Conservation (phyloP, 176 grass and related monocot genomes). For the Oryza meridionalis region DNA sequence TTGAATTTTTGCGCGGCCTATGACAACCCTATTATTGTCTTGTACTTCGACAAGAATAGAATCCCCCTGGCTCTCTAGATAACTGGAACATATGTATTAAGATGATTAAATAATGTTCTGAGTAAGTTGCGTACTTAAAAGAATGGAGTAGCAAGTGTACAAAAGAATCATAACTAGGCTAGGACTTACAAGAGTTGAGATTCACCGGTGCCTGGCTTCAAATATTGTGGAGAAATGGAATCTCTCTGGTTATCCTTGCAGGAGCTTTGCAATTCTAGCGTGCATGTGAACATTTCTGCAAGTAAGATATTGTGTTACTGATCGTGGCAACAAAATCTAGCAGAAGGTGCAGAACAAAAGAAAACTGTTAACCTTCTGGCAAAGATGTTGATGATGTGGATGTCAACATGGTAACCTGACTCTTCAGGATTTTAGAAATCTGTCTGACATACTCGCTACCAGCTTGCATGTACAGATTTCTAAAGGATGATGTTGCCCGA, state of each 20-base stretch:
- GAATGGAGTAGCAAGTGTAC: slow-evolving; percentile 1
- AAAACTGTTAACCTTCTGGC: slow-evolving; percentile 66
- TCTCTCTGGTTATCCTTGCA: slow-evolving; percentile 54
- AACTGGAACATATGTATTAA: slow-evolving; percentile 55
- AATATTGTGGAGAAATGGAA: slow-evolving; percentile 62
- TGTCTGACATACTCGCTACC: slow-evolving; percentile 84
- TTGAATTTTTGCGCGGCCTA: slow-evolving; percentile 73
- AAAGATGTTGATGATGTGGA: slow-evolving; percentile 66
- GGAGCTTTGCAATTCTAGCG: slow-evolving; percentile 77
- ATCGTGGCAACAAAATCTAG: slow-evolving; percentile 6
- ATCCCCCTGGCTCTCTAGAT: slow-evolving; percentile 74
- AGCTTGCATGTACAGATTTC: slow-evolving; percentile 82
- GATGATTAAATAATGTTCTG: slow-evolving; percentile 29
- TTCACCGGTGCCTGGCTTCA: slow-evolving; percentile 89
- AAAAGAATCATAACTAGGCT: background rate
- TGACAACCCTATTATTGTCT: slow-evolving; percentile 63
- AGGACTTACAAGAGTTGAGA: slow-evolving; percentile 90
- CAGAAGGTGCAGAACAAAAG: background rate
- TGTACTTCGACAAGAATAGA: slow-evolving; percentile 77
- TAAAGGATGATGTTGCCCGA: slow-evolving; percentile 65
- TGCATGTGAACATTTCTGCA: slow-evolving; percentile 74
- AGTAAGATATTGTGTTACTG: slow-evolving; percentile 31
- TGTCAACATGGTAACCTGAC: slow-evolving; percentile 76
- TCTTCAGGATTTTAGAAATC: slow-evolving; percentile 77
- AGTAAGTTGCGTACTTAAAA: background rate